A percentile compares a stretch with the other conserved stretches of the same genome.
Conservation (phyloP, 441 rosid genomes). For the Euphorbia celastroides region DNA sequence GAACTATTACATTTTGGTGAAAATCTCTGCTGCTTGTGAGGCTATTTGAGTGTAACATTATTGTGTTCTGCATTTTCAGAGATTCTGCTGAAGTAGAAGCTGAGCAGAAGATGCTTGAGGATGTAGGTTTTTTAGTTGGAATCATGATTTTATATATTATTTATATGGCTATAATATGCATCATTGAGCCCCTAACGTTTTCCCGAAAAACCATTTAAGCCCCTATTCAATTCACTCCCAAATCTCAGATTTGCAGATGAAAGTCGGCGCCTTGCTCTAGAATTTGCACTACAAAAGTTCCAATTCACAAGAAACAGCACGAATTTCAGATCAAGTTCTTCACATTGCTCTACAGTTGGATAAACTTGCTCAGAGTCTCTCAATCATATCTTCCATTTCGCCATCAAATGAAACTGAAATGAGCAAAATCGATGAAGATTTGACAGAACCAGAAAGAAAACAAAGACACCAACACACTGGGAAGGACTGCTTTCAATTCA, state of each 20-base stretch:
- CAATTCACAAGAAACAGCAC: conserved; percentile 21
- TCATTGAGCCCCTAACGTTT: too few relatives aligned
- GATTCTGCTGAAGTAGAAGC: conserved; percentile 71
- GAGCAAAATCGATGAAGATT: conserved; percentile 32
- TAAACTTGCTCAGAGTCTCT: conserved; percentile 33
- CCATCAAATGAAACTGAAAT: conserved; percentile 13
- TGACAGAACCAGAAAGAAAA: conserved; percentile 27
- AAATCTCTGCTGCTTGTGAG: background rate
- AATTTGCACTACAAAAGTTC: conserved; percentile 30
- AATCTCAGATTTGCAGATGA: conserved; percentile 34
- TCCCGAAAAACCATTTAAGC: background rate
- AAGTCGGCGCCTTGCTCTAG: conserved; percentile 33
- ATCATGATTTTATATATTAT: too few relatives aligned
- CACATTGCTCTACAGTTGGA: conserved; percentile 36
- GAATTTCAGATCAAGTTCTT: conserved; percentile 43
- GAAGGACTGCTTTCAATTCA: conserved; percentile 25
- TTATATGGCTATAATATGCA: too few relatives aligned
- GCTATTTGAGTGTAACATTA: background rate
- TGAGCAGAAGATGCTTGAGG: conserved; percentile 78
- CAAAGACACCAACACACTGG: conserved; percentile 24
- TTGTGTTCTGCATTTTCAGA: conserved; percentile 25
- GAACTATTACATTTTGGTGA: background rate
- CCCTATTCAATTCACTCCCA: conserved; percentile 30
- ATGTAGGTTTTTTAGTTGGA: too few relatives aligned
- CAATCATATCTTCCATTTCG: conserved; percentile 15